Conservation (phyloP, 306 rosid species). For the Vigna trinervia region DNA sequence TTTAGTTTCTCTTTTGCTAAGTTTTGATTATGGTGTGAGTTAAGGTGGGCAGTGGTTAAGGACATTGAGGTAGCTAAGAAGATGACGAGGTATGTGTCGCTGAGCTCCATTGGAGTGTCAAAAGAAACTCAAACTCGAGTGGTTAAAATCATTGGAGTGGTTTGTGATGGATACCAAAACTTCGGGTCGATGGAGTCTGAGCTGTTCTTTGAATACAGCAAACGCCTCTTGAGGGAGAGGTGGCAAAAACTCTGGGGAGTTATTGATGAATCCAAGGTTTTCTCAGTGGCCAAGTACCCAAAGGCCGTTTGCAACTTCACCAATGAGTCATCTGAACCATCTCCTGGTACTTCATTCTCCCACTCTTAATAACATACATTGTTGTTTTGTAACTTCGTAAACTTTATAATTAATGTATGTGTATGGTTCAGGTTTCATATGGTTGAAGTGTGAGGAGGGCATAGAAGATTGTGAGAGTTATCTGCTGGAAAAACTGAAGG, state of each 20-base stretch:
- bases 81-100: conserved; percentile 64
- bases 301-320: conserved; percentile 58
- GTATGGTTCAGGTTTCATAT: conserved; percentile 62
- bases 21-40: conserved; percentile 14
- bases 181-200: conserved; percentile 43
- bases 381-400: neutral
- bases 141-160: conserved; percentile 65
- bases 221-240: conserved; percentile 56
- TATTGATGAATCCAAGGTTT: conserved; percentile 41
- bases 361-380: neutral
- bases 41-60: conserved; percentile 84
- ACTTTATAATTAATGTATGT: neutral
- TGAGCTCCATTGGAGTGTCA: conserved; percentile 78
- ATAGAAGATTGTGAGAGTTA: conserved; percentile 54
- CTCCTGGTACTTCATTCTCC: conserved; percentile 53
- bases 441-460: conserved; percentile 70
- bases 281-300: conserved; percentile 54
- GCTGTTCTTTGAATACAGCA: conserved; percentile 58
- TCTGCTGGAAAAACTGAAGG: conserved; percentile 54
- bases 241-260: conserved; percentile 67
- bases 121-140: conserved; percentile 80
- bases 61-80: conserved; percentile 70
- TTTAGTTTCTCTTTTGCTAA: neutral
- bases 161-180: conserved; percentile 63
- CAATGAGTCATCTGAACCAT: conserved; percentile 53